Conservation (phyloP, 306 rosid genomes). For the Prosopis cineraria region DNA sequence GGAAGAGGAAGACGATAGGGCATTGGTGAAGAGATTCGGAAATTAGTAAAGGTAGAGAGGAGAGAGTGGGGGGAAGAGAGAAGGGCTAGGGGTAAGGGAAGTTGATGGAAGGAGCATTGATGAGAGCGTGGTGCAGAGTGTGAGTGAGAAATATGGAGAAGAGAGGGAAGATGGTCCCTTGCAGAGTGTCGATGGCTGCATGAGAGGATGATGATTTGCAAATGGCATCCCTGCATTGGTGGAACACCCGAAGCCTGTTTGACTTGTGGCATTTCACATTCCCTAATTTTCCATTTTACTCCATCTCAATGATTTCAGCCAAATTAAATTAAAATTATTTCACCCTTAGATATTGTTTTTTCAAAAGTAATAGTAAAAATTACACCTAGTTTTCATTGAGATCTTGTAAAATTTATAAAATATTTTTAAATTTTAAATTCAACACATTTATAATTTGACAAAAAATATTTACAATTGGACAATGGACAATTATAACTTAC, state of each 20-base stretch:
- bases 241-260: neutral
- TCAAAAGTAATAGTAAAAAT: too few relatives aligned
- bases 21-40: constrained; percentile 43
- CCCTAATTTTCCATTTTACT: neutral
- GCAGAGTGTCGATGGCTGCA: neutral
- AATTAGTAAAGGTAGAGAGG: constrained; percentile 15
- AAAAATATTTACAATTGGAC: too few relatives aligned
- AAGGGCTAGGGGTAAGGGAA: constrained; percentile 8
- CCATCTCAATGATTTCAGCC: neutral
- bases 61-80: too few relatives aligned
- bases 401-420: too few relatives aligned
- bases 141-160: constrained; percentile 4
- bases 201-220: neutral
- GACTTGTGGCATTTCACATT: neutral
- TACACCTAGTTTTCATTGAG: too few relatives aligned
- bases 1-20: constrained; percentile 24
- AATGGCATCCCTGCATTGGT: neutral
- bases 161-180: neutral
- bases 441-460: too few relatives aligned
- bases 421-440: too few relatives aligned
- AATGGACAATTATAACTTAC: too few relatives aligned
- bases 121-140: neutral
- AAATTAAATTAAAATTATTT: too few relatives aligned
- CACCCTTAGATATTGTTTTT: too few relatives aligned
- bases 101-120: constrained; percentile 24